Evolutionary conservation across 2,329 filamentous ascomycete species (phyloP).

Genomic region (Rutstroemia sp.): DNA sequence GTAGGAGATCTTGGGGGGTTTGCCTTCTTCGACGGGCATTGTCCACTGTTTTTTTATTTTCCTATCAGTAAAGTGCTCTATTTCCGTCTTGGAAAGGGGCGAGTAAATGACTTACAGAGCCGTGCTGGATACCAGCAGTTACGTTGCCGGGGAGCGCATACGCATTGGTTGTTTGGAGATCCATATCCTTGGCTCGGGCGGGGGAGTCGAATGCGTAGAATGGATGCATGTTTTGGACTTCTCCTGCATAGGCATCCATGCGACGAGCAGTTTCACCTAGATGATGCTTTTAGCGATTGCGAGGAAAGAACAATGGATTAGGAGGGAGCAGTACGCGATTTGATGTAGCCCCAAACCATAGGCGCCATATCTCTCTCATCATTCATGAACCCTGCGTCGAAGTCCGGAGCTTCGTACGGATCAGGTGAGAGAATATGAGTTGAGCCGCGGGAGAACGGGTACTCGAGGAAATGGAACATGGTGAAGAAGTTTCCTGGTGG

Average conservation of each 20-base stretch:
- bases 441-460: slow-evolving; percentile 53
- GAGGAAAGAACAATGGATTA: slow-evolving; percentile 42
- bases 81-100: neutral
- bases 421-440: slow-evolving; percentile 52
- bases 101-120: slow-evolving; percentile 34
- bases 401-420: slow-evolving; percentile 68
- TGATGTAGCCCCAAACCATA: slow-evolving; percentile 62
- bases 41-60: slow-evolving; percentile 43
- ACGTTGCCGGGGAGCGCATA: slow-evolving; percentile 54
- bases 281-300: slow-evolving; percentile 39
- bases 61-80: neutral
- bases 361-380: slow-evolving; percentile 78
- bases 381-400: slow-evolving; percentile 79
- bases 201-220: slow-evolving; percentile 65
- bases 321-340: slow-evolving; percentile 49
- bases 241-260: slow-evolving; percentile 44
- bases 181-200: slow-evolving; percentile 64
- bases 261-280: slow-evolving; percentile 55
- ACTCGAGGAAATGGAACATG: slow-evolving; percentile 46
- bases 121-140: slow-evolving; percentile 36
- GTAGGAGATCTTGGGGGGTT: slow-evolving; percentile 35
- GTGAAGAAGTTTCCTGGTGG: slow-evolving; percentile 46
- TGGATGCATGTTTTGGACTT: slow-evolving; percentile 52
- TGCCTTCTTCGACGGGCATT: slow-evolving; percentile 47
- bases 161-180: slow-evolving; percentile 65